Base-by-base conservation (phyloP, 2,329 filamentous ascomycete genomes). In the Metarhizium rileyi region DNA sequence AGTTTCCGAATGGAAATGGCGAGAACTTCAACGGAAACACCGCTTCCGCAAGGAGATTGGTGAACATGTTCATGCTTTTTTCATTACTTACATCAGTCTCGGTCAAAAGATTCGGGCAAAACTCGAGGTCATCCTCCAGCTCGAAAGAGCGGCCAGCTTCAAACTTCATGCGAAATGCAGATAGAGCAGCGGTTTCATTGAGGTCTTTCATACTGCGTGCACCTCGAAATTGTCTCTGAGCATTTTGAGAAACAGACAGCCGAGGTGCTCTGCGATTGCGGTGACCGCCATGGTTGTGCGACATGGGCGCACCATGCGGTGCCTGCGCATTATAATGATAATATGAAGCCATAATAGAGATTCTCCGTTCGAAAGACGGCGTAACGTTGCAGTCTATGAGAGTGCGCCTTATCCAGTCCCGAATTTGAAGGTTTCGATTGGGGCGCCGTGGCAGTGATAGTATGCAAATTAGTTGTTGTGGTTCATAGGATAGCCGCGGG, bases 91-190 rank as follows among this genome's bases (percentile, higher is more conserved):
- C 90, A 81, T 95, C 90, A 70, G 80, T 90, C 71, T 96, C 90
- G 33, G 90, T 95, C 73, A 97, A 75, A 59, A 97, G 79, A 66
- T 85, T 83, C 55, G 91, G 91, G 71, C 90, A 96, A 70, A 97
- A 97, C 69, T 95, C 86, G 71, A 95, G 78, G 66, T 97, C 91
- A 66, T 97, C 91, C 63, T 96, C 91, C 54, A 97, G 78, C 60
- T 97, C 91, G 63, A 97, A 97, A 9, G 90, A 95, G 52, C 90
- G 83, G 52, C 87, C 89, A 56, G 89, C 87, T 72, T 97, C 90
- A 59, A 95, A 95, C 63, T 90, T 84, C 58, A 81, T 81, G 59
- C 91, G 86, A 73, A 95, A 96, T 55, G 83, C 81, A 53, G 79
- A 78, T 52, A 94, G 75, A 46, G 83, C 80, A 20, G 82, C 81